These are phyloP conservation scores for Cryptomeria japonica DNA, from an alignment of 75 land plant genomes.

Conservation along the genomic window DNA sequence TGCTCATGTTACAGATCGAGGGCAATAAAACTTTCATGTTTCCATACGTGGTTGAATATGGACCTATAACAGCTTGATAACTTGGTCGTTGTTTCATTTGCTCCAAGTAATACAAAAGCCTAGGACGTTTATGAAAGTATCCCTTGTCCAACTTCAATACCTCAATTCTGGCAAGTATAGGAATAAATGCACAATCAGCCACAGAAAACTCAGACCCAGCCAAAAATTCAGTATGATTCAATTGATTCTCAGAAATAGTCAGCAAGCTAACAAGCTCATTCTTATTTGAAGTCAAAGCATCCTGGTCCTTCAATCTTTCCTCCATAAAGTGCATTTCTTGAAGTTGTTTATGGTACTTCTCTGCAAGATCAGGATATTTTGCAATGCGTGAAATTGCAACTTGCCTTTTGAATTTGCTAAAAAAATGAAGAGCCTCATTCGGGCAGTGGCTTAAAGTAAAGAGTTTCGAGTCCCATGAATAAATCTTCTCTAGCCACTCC, in stretches of 20 bases:
- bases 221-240: slow-evolving; percentile 14
- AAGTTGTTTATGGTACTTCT: slow-evolving; percentile 35
- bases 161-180: slow-evolving; percentile 37
- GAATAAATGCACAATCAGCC: slow-evolving; percentile 39
- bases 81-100: slow-evolving; percentile 26
- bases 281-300: slow-evolving; percentile 28
- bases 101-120: slow-evolving; percentile 28
- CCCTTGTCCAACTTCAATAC: slow-evolving; percentile 27
- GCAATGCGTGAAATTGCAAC: slow-evolving; percentile 36
- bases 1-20: slow-evolving; percentile 23
- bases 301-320: slow-evolving; percentile 28
- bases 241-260: slow-evolving; percentile 33
- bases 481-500: slow-evolving; percentile 31
- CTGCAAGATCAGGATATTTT: slow-evolving; percentile 37
- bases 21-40: slow-evolving; percentile 32
- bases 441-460: slow-evolving; percentile 32
- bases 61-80: slow-evolving; percentile 28
- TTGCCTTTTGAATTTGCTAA: slow-evolving; percentile 37
- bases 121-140: slow-evolving; percentile 16
- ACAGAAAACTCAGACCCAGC: slow-evolving; percentile 31
- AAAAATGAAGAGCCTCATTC: slow-evolving; percentile 15
- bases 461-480: slow-evolving; percentile 40
- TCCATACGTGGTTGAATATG: slow-evolving; percentile 22
- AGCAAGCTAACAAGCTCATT: slow-evolving; percentile 25
- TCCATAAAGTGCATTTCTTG: slow-evolving; percentile 34